phyloP scores from a whole-genome alignment of 805 yeast genomes.

The Wickerhamia fluorescens region DNA sequence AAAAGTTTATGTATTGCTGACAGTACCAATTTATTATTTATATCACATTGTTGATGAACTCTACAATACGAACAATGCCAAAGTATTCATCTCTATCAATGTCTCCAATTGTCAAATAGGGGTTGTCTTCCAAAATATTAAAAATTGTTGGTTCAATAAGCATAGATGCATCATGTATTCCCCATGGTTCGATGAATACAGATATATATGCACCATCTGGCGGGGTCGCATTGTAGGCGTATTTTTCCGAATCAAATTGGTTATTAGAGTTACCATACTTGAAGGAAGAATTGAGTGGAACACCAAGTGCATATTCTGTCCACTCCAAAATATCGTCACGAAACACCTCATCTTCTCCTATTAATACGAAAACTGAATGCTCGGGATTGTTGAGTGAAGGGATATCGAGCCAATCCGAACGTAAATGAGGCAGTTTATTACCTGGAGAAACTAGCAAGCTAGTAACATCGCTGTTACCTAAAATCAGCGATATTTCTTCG shows the following conservation, averaged over 20 bases:
- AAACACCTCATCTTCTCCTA: slow-evolving; percentile 37
- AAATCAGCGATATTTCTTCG: slow-evolving; percentile 1
- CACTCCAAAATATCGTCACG: slow-evolving; percentile 34
- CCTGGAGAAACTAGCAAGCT: slow-evolving; percentile 19
- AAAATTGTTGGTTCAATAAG: slow-evolving; percentile 20
- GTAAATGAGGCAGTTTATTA: slow-evolving; percentile 13
- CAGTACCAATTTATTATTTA: too few species aligned
- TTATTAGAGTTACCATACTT: slow-evolving; percentile 22
- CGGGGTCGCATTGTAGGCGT: slow-evolving; percentile 13
- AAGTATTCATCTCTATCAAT: slow-evolving; percentile 11
- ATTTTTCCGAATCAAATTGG: slow-evolving; percentile 10
- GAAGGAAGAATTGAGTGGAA: slow-evolving; percentile 15
- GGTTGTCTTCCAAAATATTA: slow-evolving; percentile 7
- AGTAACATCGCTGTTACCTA: slow-evolving; percentile 8
- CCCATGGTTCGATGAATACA: slow-evolving; percentile 28
- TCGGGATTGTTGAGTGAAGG: slow-evolving; percentile 22
- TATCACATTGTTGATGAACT: slow-evolving; percentile 19
- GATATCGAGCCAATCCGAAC: slow-evolving; percentile 26
- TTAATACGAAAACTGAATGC: slow-evolving; percentile 22
- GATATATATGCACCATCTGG: slow-evolving; percentile 15
- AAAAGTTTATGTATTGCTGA: too few species aligned
- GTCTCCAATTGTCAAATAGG: slow-evolving; percentile 2
- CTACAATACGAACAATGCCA: slow-evolving; percentile 17
- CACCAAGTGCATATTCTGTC: slow-evolving; percentile 24
- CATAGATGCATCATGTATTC: slow-evolving; percentile 25